Percentiles rank a stretch among this genome's conserved stretches.
Conservation (phyloP, 805 yeast species). For the Ogataea thermomethanolica region DNA sequence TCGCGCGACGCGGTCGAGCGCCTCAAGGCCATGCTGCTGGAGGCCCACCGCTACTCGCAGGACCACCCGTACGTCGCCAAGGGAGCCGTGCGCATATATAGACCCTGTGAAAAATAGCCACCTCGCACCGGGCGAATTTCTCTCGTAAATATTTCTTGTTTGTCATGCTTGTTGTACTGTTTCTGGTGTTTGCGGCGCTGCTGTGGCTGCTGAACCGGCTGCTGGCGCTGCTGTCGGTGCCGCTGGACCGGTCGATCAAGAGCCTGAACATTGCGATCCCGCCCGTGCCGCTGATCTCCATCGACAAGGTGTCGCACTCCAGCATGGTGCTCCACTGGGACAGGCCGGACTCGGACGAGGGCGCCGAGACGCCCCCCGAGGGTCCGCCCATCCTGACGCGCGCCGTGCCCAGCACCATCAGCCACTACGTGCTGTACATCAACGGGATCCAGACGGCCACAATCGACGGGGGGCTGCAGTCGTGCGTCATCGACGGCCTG, state of each 20-base stretch:
- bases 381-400: slow-evolving; percentile 26
- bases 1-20: slow-evolving; percentile 50
- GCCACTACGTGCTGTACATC: slow-evolving; percentile 36
- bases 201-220: slow-evolving; percentile 32
- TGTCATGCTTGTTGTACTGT: slow-evolving; percentile 21
- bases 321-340: slow-evolving; percentile 58
- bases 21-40: slow-evolving; percentile 53
- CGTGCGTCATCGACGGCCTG: slow-evolving; percentile 34
- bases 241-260: slow-evolving; percentile 44
- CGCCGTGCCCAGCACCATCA: slow-evolving; percentile 26
- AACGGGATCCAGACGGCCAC: slow-evolving; percentile 38
- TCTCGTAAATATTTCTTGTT: not conserved
- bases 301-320: slow-evolving; percentile 47
- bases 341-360: slow-evolving; percentile 9
- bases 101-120: slow-evolving; percentile 6
- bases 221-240: slow-evolving; percentile 32
- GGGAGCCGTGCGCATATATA: slow-evolving; percentile 38
- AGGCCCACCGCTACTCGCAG: slow-evolving; percentile 51
- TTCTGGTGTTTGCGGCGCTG: slow-evolving; percentile 22
- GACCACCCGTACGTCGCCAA: slow-evolving; percentile 47
- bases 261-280: slow-evolving; percentile 53
- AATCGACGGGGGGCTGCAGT: slow-evolving; percentile 35
- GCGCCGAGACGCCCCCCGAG: slow-evolving; percentile 13
- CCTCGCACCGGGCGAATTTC: not conserved
- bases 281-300: slow-evolving; percentile 49